A percentile compares a stretch with the other conserved stretches of the same genome.
Conservation (phyloP, 345 rosid species). For the Lepidium africanum region DNA sequence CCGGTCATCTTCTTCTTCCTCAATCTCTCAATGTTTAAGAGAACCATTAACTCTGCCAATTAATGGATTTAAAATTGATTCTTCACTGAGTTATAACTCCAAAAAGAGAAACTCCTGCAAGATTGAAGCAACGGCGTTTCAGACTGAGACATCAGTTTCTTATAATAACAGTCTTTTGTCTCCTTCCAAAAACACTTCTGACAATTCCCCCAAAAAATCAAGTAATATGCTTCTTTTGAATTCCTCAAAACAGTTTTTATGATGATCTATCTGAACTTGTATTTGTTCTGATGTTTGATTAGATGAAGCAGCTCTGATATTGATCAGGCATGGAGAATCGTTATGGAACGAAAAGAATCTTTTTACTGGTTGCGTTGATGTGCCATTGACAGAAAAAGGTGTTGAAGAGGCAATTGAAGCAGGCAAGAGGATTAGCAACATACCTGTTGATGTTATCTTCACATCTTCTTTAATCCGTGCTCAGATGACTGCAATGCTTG, state of each 20-base stretch:
- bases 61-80: slow-evolving; percentile 32
- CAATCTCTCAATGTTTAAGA: slow-evolving; percentile 25
- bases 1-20: slow-evolving; percentile 17
- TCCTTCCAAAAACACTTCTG: slow-evolving; percentile 36
- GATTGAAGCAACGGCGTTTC: slow-evolving; percentile 48
- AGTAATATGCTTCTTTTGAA: slow-evolving; percentile 28
- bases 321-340: slow-evolving; percentile 86
- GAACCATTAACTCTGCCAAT: slow-evolving; percentile 30
- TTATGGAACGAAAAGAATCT: slow-evolving; percentile 92
- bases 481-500: slow-evolving; percentile 95
- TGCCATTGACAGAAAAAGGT: slow-evolving; percentile 78
- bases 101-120: slow-evolving; percentile 25
- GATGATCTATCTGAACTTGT: background rate
- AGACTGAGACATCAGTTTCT: slow-evolving; percentile 40
- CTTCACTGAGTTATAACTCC: slow-evolving; percentile 19
- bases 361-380: slow-evolving; percentile 91
- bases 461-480: slow-evolving; percentile 83
- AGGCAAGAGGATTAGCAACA: slow-evolving; percentile 83
- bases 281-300: background rate
- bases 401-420: slow-evolving; percentile 93
- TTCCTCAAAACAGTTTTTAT: background rate
- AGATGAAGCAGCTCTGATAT: slow-evolving; percentile 87
- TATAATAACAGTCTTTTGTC: slow-evolving; percentile 43
- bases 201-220: slow-evolving; percentile 46
- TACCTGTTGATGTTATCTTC: slow-evolving; percentile 83